Evolutionary conservation across 805 yeast genomes (phyloP), one percentile per base, ranked within the genome.

Genomic region (Barnettozyma californica): DNA sequence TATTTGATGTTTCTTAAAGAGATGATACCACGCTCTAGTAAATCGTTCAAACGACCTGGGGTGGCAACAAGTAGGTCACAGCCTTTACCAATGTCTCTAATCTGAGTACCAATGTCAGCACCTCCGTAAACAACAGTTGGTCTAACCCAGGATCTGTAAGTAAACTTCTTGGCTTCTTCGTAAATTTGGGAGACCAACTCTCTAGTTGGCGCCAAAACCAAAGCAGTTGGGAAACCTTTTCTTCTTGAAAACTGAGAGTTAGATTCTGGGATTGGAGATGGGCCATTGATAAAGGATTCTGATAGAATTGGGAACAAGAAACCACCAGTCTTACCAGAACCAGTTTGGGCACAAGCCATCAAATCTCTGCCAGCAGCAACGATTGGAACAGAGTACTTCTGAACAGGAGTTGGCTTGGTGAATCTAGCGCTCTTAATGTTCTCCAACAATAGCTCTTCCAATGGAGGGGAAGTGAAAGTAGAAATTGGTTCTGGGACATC

Each of bases 281-380:
- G 99, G 46, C 99, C 99, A 61, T 76, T 80, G 68, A 80, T 74
- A 74, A 84, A 94, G 53, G 95, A 87, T 74, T 90, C 90, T 43
- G 96, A 86, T 61, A 94, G 78, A 48, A 94, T 96, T 55, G 99
- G 99, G 87, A 94, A 94, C 67, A 94, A 76, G 80, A 94, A 94
- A 58, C 99, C 99, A 79, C 98, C 99, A 66, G 99, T 94, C 76
- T 94, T 94, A 81, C 99, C 99, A 51, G 98, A 91, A 84, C 96
- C 96, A 59, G 96, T 88, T 76, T 89, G 96, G 51, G 96, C 96
- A 80, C 96, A 89, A 34, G 96, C 96, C 96, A 88, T 89, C 72
- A 88, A 78, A 71, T 88, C 96, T 72, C 96, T 81, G 62, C 91
- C 89, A 52, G 75, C 81, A 51, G 92, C 88, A 57, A 89, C 92